Percentiles rank a stretch among this genome's conserved stretches.
Conservation (phyloP, 805 yeast species). For the Metschnikowia dekortorum region DNA sequence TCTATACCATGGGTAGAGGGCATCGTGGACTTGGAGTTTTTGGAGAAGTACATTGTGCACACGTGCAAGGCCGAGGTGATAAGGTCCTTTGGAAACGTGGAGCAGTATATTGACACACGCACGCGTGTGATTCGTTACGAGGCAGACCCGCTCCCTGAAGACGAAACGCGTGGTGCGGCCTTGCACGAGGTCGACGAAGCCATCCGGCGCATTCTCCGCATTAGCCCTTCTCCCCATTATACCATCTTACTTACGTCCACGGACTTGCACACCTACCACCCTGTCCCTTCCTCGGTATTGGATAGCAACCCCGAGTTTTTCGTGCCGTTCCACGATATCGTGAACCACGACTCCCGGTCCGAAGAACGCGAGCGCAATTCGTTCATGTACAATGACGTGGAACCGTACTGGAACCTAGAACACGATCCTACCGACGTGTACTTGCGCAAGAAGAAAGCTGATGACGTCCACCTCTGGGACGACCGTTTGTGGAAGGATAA, state of each 20-base stretch:
- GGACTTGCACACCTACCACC: constrained; percentile 22
- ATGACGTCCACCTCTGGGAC: constrained; percentile 40
- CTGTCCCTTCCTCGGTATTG: constrained; percentile 28
- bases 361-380: constrained; percentile 55
- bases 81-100: constrained; percentile 39
- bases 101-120: constrained; percentile 56
- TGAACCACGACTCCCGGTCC: constrained; percentile 47
- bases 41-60: constrained; percentile 39
- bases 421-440: constrained; percentile 29
- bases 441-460: constrained; percentile 25
- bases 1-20: constrained; percentile 51
- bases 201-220: constrained; percentile 54
- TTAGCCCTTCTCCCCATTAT: constrained; percentile 69
- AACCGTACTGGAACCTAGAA: constrained; percentile 16
- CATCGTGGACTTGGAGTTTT: constrained; percentile 37
- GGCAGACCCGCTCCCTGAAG: constrained; percentile 43
- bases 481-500: constrained; percentile 47
- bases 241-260: constrained; percentile 53
- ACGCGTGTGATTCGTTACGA: constrained; percentile 60
- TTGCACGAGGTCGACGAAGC: constrained; percentile 42
- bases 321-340: constrained; percentile 53
- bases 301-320: constrained; percentile 27
- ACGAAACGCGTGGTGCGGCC: constrained; percentile 21
- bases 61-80: constrained; percentile 52
- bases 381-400: constrained; percentile 26